Conservation (phyloP, 2,329 filamentous ascomycete genomes). For the Stenocarpella maydis region DNA sequence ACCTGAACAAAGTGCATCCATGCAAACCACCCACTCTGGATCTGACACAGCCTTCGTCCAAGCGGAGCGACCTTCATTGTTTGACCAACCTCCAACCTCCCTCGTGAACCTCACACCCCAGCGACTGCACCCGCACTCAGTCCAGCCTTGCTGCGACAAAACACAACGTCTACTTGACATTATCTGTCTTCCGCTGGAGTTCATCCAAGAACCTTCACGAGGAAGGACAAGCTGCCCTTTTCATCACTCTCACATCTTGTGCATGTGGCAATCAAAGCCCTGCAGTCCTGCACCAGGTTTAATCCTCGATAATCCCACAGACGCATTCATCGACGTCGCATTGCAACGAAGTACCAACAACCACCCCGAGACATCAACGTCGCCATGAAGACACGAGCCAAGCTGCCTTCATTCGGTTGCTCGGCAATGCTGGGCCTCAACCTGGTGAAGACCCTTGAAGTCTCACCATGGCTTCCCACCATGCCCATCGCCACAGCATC, state of each 20-base stretch:
- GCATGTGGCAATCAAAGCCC: background rate
- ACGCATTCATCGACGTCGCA: background rate
- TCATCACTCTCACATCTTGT: too few species aligned
- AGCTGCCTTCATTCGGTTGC: background rate
- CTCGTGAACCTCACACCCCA: too few species aligned
- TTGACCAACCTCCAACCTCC: background rate
- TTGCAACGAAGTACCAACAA: too few species aligned
- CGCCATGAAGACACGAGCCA: background rate
- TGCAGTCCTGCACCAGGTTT: background rate
- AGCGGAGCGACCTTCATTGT: background rate
- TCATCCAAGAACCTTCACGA: background rate
- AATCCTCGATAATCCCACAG: background rate
- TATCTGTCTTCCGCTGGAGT: background rate
- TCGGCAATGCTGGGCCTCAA: conserved; percentile 1
- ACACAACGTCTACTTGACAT: background rate
- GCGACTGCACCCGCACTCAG: background rate
- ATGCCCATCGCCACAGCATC: background rate
- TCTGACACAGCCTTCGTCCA: background rate
- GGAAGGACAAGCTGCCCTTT: too few species aligned
- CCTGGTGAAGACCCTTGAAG: background rate
- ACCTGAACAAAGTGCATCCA: background rate
- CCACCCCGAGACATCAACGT: too few species aligned
- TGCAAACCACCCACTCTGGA: too few species aligned
- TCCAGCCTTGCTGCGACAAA: background rate
- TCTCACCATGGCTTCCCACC: background rate